Evolutionary conservation across 805 yeast species (phyloP).

Genomic region (Candida tammaniensis): DNA sequence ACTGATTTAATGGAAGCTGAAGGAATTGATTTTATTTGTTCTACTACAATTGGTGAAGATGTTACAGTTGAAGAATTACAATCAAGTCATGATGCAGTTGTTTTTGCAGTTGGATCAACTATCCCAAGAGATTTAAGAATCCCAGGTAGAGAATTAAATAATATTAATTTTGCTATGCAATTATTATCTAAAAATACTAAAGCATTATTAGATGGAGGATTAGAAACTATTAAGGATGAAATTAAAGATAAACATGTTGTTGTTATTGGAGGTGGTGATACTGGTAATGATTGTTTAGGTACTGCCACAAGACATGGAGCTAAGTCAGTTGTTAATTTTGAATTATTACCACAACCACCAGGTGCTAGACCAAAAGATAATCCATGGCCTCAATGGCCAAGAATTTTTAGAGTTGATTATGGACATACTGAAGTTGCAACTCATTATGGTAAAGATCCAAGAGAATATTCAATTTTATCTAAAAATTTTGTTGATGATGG

Average conservation of each 20-base stretch:
- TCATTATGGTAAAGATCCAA: constrained; percentile 95
- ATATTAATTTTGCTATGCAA: constrained; percentile 94
- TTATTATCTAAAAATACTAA: constrained; percentile 81
- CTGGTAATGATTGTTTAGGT: constrained; percentile 98
- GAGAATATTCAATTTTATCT: constrained; percentile 92
- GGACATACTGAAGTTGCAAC: constrained; percentile 95
- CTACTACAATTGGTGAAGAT: constrained; percentile 83
- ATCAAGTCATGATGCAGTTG: constrained; percentile 71
- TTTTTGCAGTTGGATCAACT: constrained; percentile 91
- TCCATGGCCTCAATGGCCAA: constrained; percentile 99
- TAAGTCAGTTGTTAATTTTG: constrained; percentile 88
- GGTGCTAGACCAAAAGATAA: constrained; percentile 83
- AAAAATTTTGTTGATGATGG: constrained; percentile 96
- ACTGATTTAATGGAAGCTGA: constrained; percentile 86
- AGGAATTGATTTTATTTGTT: constrained; percentile 77
- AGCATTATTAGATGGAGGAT: constrained; percentile 77
- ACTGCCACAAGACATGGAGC: constrained; percentile 98
- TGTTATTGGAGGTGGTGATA: constrained; percentile 99
- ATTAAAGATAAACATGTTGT: constrained; percentile 86
- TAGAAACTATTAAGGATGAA: constrained; percentile 70
- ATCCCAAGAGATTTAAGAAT: constrained; percentile 93
- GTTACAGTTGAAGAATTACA: constrained; percentile 68
- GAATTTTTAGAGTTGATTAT: constrained; percentile 95
- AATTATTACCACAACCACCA: constrained; percentile 91
- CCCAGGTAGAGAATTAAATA: constrained; percentile 88